Percentiles rank a stretch among this genome's conserved stretches.
Conservation (phyloP, 345 rosid genomes). For the Acer yangbiense region DNA sequence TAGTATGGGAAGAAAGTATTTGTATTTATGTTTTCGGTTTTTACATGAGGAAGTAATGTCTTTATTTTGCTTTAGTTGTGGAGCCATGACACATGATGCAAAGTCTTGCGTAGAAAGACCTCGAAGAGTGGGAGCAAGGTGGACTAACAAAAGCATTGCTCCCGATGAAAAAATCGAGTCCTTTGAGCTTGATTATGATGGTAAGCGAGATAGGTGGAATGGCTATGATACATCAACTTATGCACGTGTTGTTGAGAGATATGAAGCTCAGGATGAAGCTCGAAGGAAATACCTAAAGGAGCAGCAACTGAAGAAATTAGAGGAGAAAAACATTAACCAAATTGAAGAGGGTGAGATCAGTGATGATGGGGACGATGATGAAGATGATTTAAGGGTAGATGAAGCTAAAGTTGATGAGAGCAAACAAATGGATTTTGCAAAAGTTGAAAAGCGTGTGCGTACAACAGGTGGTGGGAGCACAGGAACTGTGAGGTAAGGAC, state of each 20-base stretch:
- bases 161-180: constrained; percentile 91
- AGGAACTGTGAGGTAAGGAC: constrained; percentile 78
- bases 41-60: background rate
- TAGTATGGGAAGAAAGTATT: background rate
- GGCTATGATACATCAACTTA: constrained; percentile 65
- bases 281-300: constrained; percentile 73
- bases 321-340: background rate
- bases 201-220: constrained; percentile 91
- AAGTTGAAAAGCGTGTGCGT: constrained; percentile 98
- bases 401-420: constrained; percentile 94
- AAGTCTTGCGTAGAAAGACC: constrained; percentile 91
- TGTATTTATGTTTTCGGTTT: background rate
- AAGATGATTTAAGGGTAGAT: constrained; percentile 76
- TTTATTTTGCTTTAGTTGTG: background rate
- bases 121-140: constrained; percentile 68
- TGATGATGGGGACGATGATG: constrained; percentile 68
- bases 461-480: constrained; percentile 98
- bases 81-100: constrained; percentile 59
- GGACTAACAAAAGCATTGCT: constrained; percentile 76
- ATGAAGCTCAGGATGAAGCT: constrained; percentile 84
- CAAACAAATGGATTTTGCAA: constrained; percentile 95
- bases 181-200: constrained; percentile 92
- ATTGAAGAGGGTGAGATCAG: constrained; percentile 28
- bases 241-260: constrained; percentile 72
- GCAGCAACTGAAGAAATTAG: constrained; percentile 42